Evolutionary conservation across 345 rosid genomes (phyloP), one percentile per base, ranked within the genome.

Genomic region (Gossypium turneri): DNA sequence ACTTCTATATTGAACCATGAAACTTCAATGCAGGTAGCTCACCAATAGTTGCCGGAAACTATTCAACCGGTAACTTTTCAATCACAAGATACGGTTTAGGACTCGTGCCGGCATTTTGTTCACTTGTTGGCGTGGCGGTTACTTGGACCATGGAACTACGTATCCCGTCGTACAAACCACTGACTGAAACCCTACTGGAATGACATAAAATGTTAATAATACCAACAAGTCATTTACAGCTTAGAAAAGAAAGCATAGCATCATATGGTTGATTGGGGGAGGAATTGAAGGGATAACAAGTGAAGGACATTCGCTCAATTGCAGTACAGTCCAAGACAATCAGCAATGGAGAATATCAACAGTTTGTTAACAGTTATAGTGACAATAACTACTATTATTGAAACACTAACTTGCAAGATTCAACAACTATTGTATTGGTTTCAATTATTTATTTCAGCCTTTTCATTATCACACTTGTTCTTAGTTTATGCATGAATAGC

Each of bases 81-180:
- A 90, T 91, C 50, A 84, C 98, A 24, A 86, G 98, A 83, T 86
- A 82, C 22, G 98, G 98, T 9, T 77, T 94, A 80, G 98, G 98
- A 71, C 88, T 94, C 43, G 84, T 94, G 63, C 98, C 97, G 0
- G 98, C 97, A 7, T 73, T 90, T 9, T 92, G 95, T 83, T 90
- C 98, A 2, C 84, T 92, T 52, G 38, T 85, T 0, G 98, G 94
- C 65, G 92, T 91, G 19, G 79, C 72, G 74, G 83, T 89, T 43
- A 91, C 98, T 41, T 89, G 79, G 78, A 84, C 90, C 64, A 92
- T 94, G 97, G 83, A 91, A 44, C 92, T 94, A 9, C 85, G 83
- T 27, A 62, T 83, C 41, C 81, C 79, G 4, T 44, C 25, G 48
- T 72, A 85, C 4, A 91, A 92, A 81, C 81, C 87, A 44, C 70